Evolutionary conservation across 2,329 filamentous ascomycete genomes (phyloP).

Genomic region (Fusarium sp.): DNA sequence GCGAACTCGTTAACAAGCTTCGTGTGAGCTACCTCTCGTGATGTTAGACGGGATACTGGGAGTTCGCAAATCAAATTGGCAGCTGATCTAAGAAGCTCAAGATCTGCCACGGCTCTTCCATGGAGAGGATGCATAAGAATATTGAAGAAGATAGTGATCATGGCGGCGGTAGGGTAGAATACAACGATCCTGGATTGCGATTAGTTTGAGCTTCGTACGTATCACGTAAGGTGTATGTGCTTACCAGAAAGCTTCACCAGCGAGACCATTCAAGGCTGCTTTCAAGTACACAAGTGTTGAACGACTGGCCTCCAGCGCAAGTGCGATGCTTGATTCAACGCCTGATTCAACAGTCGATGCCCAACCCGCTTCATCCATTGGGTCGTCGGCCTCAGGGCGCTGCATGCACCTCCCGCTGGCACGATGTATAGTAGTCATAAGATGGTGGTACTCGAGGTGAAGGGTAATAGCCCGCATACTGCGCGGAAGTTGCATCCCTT

Average conservation of each 20-base stretch:
- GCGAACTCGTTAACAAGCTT: slow-evolving; percentile 57
- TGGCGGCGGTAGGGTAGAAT: slow-evolving; percentile 67
- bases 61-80: slow-evolving; percentile 58
- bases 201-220: background rate
- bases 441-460: slow-evolving; percentile 66
- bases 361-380: slow-evolving; percentile 46
- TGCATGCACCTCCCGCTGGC: slow-evolving; percentile 62
- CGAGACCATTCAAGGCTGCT: slow-evolving; percentile 55
- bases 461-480: slow-evolving; percentile 61
- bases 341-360: slow-evolving; percentile 49
- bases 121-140: slow-evolving; percentile 61
- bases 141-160: slow-evolving; percentile 66
- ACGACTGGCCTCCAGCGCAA: slow-evolving; percentile 66
- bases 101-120: slow-evolving; percentile 56
- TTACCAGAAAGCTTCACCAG: slow-evolving; percentile 63
- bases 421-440: slow-evolving; percentile 65
- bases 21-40: slow-evolving; percentile 54
- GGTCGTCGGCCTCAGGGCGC: background rate
- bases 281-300: slow-evolving; percentile 63
- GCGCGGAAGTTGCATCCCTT: slow-evolving; percentile 44
- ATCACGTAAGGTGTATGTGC: background rate
- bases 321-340: slow-evolving; percentile 62
- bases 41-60: slow-evolving; percentile 43
- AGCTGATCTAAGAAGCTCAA: slow-evolving; percentile 58
- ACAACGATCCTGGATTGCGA: slow-evolving; percentile 58